Conservation (phyloP, 305 asterid species). For the Salvia sclarea region DNA sequence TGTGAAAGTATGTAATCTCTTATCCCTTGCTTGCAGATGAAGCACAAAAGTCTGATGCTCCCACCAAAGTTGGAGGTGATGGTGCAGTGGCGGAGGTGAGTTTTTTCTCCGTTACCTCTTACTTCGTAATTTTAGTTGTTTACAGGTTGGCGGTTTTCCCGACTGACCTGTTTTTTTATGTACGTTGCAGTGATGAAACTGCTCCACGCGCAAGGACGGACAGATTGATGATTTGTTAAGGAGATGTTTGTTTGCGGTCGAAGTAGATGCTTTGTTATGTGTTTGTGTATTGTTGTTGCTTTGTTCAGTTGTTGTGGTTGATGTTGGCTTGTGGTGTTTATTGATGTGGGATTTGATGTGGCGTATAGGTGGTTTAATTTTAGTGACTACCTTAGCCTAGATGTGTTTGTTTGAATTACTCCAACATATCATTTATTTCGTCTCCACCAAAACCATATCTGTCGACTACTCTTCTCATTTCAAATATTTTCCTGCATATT, state of each 20-base stretch:
- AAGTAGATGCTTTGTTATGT: conserved; percentile 34
- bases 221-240: conserved; percentile 31
- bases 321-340: conserved; percentile 44
- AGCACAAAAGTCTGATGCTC: conserved; percentile 53
- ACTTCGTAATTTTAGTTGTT: neutral
- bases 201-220: conserved; percentile 31
- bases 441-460: conserved; percentile 1
- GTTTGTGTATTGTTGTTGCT: conserved; percentile 35
- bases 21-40: conserved; percentile 51
- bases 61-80: conserved; percentile 58
- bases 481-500: neutral
- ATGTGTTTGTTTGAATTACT: conserved; percentile 22
- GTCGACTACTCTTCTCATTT: neutral
- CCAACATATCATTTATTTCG: neutral
- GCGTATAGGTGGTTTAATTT: conserved; percentile 67
- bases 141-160: neutral
- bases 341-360: conserved; percentile 41
- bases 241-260: conserved; percentile 36
- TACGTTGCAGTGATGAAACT: conserved; percentile 66
- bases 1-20: neutral
- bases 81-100: conserved; percentile 56
- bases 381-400: conserved; percentile 54
- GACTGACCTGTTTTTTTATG: conserved; percentile 10
- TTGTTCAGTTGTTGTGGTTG: conserved; percentile 34
- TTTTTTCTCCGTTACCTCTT: neutral